A percentile compares a stretch with the other conserved stretches of the same genome.
phyloP scores from a whole-genome alignment of 805 yeast species.

The Metschnikowia lachancei region DNA sequence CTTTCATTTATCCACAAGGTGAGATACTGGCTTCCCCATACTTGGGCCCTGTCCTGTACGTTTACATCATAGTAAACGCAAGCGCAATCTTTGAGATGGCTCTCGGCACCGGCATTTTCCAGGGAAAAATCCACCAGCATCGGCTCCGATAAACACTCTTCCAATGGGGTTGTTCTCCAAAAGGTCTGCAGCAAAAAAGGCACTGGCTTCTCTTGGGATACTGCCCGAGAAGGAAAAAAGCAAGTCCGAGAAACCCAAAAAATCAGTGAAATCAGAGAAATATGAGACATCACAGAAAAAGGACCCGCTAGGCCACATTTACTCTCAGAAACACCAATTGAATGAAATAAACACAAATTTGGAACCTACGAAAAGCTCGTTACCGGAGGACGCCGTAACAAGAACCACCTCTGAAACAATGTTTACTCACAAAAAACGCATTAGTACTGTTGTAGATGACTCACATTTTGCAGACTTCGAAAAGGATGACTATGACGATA shows the following conservation, averaged over 20 bases:
- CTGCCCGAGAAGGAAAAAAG: background rate
- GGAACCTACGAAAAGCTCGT: no score
- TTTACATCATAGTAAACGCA: background rate
- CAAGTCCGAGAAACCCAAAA: background rate
- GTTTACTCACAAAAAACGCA: constrained; percentile 10
- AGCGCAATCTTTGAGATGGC: no score
- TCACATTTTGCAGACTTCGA: constrained; percentile 20
- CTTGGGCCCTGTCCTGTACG: constrained; percentile 2
- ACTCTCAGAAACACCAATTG: background rate
- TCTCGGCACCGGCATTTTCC: background rate
- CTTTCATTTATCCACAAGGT: no score
- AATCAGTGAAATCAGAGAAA: no score
- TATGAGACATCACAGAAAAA: no score
- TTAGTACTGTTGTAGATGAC: constrained; percentile 31
- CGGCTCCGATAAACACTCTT: no score
- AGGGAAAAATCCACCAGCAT: no score
- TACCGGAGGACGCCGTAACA: no score
- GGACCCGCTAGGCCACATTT: no score
- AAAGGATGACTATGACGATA: constrained; percentile 19
- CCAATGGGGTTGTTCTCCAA: constrained; percentile 7
- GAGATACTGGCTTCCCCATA: background rate
- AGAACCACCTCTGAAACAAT: no score
- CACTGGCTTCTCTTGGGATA: background rate
- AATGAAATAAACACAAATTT: no score
- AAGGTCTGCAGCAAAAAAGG: constrained; percentile 1